Evolutionary conservation across 768 basidiomycete genomes (phyloP).

Genomic region (Termitomyces sp.): DNA sequence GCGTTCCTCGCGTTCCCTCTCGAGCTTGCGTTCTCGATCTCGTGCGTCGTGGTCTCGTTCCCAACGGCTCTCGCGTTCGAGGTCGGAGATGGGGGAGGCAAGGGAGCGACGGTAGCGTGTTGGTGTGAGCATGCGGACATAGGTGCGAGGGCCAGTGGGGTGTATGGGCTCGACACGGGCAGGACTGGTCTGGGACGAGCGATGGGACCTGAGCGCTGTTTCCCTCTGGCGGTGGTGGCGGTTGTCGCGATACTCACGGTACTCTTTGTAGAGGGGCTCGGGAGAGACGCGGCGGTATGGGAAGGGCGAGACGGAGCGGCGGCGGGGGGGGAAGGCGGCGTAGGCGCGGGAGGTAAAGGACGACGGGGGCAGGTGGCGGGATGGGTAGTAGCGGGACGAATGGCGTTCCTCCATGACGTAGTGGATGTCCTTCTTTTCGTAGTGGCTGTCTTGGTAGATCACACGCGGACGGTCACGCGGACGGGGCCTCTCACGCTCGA

Average conservation of each 20-base stretch:
- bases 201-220: not conserved
- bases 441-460: not conserved
- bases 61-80: not conserved
- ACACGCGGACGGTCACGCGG: not conserved
- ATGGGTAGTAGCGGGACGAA: not conserved
- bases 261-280: not conserved
- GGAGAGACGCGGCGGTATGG: slow-evolving; percentile 1
- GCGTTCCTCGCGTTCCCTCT: not conserved
- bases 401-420: not conserved
- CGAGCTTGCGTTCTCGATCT: not conserved
- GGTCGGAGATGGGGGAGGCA: not conserved
- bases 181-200: slow-evolving; percentile 10
- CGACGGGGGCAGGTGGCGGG: not conserved
- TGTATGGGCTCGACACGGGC: slow-evolving; percentile 10
- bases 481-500: not conserved
- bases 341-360: not conserved
- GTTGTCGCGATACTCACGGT: slow-evolving; percentile 5
- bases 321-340: not conserved
- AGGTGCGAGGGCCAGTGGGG: not conserved
- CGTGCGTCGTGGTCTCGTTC: not conserved
- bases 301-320: not conserved
- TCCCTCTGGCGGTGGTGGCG: not conserved
- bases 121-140: slow-evolving; percentile 7
- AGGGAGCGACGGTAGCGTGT: not conserved
- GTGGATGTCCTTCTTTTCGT: not conserved